Conservation (phyloP, 78 protist genomes). For the Dictyostelium brefeldianum region DNA sequence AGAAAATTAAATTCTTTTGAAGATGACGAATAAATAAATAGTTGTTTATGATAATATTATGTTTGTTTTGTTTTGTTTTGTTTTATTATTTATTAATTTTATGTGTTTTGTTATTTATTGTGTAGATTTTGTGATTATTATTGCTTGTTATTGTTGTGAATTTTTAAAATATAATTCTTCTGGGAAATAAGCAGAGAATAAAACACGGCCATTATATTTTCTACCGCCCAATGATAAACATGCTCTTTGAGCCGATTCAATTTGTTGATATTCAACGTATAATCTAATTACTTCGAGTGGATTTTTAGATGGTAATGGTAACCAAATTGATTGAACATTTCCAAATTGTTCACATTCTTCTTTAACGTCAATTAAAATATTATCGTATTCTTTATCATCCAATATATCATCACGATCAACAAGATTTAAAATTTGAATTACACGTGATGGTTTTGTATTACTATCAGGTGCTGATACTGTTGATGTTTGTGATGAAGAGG, state of each 20-base stretch:
- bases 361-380: constrained; percentile 52
- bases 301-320: constrained; percentile 41
- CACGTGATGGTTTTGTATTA: constrained; percentile 60
- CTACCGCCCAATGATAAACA: constrained; percentile 67
- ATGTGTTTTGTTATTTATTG: background rate
- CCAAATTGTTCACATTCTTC: constrained; percentile 79
- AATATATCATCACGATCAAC: constrained; percentile 66
- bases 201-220: constrained; percentile 63
- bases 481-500: background rate
- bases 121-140: background rate
- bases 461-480: background rate
- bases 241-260: constrained; percentile 72
- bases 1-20: constrained; percentile 53
- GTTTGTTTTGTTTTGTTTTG: background rate
- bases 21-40: constrained; percentile 35
- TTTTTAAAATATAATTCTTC: constrained; percentile 70
- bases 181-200: constrained; percentile 62
- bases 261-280: constrained; percentile 41
- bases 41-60: background rate
- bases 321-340: constrained; percentile 33
- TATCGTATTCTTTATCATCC: constrained; percentile 72
- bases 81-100: background rate
- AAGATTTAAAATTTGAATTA: constrained; percentile 72
- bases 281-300: constrained; percentile 41
- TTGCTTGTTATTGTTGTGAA: background rate